A percentile compares a stretch with the other conserved stretches of the same genome.
Evolutionary conservation across 1,284 basidiomycete species (phyloP).

Genomic region (Pseudozyma pruni): DNA sequence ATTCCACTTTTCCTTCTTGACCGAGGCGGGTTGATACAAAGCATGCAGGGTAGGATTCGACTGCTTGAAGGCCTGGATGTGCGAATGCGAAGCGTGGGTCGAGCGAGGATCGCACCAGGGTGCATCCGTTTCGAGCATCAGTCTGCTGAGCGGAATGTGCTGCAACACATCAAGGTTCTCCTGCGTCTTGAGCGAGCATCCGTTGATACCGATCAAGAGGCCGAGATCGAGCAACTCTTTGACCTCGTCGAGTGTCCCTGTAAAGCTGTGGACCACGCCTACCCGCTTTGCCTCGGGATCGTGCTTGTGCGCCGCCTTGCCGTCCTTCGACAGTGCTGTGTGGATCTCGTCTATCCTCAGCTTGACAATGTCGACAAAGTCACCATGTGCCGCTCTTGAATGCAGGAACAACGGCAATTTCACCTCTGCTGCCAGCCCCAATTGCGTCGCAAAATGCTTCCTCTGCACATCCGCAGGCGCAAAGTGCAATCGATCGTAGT

Average conservation of each 20-base stretch:
- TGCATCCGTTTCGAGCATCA: slow-evolving; percentile 80
- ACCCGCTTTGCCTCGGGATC: slow-evolving; percentile 27
- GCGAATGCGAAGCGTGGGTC: slow-evolving; percentile 77
- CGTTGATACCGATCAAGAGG: slow-evolving; percentile 76
- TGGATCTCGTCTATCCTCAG: slow-evolving; percentile 35
- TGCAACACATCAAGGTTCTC: slow-evolving; percentile 77
- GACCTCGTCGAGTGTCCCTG: slow-evolving; percentile 77
- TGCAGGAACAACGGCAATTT: slow-evolving; percentile 86
- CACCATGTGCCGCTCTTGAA: slow-evolving; percentile 75
- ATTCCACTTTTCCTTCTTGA: slow-evolving; percentile 77
- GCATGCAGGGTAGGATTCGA: slow-evolving; percentile 69
- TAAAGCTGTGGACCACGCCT: slow-evolving; percentile 85
- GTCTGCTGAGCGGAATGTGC: slow-evolving; percentile 74
- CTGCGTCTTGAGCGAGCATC: slow-evolving; percentile 83
- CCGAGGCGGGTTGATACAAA: slow-evolving; percentile 73
- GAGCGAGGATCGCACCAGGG: slow-evolving; percentile 82
- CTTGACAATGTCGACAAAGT: slow-evolving; percentile 76
- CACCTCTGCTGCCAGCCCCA: slow-evolving; percentile 78
- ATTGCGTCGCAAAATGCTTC: slow-evolving; percentile 78
- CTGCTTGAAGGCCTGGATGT: slow-evolving; percentile 73
- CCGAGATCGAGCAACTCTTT: slow-evolving; percentile 74
- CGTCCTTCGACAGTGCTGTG: background rate
- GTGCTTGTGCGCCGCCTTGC: slow-evolving; percentile 4
- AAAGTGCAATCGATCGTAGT: slow-evolving; percentile 85
- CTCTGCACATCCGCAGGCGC: slow-evolving; percentile 76